Evolutionary conservation across 805 yeast genomes (phyloP), one percentile per base, ranked within the genome.

Genomic region (Saccharomycopsis guyanensis): DNA sequence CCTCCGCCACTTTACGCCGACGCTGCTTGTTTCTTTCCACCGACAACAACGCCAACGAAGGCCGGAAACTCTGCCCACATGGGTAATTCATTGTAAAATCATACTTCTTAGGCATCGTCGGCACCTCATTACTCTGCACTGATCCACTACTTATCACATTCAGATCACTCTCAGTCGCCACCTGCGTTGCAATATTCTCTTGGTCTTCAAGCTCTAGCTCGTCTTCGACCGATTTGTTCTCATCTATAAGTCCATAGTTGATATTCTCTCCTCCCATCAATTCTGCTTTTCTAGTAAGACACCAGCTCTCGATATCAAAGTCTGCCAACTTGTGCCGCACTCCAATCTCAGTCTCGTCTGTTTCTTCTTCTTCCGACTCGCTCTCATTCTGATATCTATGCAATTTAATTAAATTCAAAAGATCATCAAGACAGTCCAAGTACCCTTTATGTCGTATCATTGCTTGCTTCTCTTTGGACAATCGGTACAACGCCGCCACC

Each of bases 401-500:
- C 12, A 50, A 20, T 10, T 70, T 59, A 6, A 76, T 57, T 23
- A 66, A 60, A 13, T 60, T 62, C 5, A 76, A 55, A 20, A 81
- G 53, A 51, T 82, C 87, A 49, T 79, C 75, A 2, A 82, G 51
- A 54, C 85, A 79, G 27, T 74, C 75, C 37, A 79, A 56, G 55
- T 82, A 82, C 0, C 89, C 89, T 47, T 70, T 71, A 42, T 73
- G 69, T 42, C 68, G 69, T 7, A 73, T 57, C 22, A 77, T 54
- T 3, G 72, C 60, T 38, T 66, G 71, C 41, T 78, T 70, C 41
- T 72, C 71, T 51, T 75, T 78, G 6, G 86, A 75, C 3, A 80
- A 60, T 41, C 86, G 63, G 54, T 82, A 83, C 24, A 82, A 65
- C 12, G 80, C 73, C 13, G 88, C 82, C 23, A 82, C 84, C 4